Conservation (phyloP, 257 asterid genomes). For the Forsythia viridissima region DNA sequence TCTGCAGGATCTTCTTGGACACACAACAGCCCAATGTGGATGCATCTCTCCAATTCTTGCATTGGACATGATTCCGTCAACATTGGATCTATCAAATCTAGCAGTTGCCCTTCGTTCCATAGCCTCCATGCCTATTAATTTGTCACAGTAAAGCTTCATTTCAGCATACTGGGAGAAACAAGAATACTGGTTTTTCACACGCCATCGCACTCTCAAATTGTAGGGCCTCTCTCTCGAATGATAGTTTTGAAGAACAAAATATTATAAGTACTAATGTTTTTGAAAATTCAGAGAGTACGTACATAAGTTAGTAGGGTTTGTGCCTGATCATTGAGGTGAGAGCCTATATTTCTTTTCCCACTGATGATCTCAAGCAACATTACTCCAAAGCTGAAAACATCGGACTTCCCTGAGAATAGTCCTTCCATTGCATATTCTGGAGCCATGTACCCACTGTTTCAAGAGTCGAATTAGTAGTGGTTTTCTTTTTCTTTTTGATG, state of each 20-base stretch:
- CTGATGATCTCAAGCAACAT: conserved; percentile 18
- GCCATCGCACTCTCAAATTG: too few species aligned
- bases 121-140: conserved; percentile 10
- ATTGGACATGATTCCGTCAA: conserved; percentile 6
- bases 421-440: background rate
- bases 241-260: background rate
- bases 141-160: background rate
- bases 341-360: conserved; percentile 16
- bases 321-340: conserved; percentile 14
- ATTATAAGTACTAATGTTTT: background rate
- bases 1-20: conserved; percentile 23
- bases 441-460: background rate
- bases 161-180: too few species aligned
- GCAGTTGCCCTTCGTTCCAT: conserved; percentile 17
- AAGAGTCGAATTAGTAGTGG: background rate
- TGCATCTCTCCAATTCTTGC: conserved; percentile 11
- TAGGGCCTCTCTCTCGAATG: too few species aligned
- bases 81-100: conserved; percentile 17
- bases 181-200: too few species aligned
- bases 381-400: conserved; percentile 18
- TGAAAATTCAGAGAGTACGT: background rate
- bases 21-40: conserved; percentile 11
- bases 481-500: too few species aligned
- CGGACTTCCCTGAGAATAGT: conserved; percentile 6
- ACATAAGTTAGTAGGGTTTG: conserved; percentile 17